phyloP scores from a whole-genome alignment of 2,329 filamentous ascomycete species.

The Graphium sp. region DNA sequence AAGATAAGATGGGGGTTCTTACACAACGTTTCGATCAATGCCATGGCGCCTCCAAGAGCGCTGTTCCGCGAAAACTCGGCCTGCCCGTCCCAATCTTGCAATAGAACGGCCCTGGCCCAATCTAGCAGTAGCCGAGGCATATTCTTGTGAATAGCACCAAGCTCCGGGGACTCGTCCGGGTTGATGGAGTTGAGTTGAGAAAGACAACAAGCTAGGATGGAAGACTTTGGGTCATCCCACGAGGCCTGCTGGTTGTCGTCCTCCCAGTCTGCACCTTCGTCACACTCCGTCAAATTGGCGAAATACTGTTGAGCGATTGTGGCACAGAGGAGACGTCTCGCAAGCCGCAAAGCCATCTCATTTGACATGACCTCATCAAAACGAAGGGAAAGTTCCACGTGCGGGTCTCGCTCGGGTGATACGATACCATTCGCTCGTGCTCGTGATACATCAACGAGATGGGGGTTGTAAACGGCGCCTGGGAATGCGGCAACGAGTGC shows the following conservation, averaged over 20 bases:
- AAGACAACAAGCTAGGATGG: constrained; percentile 30
- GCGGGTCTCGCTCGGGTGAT: too few species aligned
- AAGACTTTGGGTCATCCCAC: too few species aligned
- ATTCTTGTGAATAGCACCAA: constrained; percentile 3
- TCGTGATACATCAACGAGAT: constrained; percentile 42
- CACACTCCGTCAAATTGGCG: constrained; percentile 21
- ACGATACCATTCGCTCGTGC: constrained; percentile 36
- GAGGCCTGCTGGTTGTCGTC: too few species aligned
- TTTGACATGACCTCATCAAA: constrained; percentile 49
- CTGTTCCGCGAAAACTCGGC: constrained; percentile 53
- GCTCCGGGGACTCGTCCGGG: constrained; percentile 12
- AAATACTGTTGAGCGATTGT: constrained; percentile 35
- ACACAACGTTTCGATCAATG: constrained; percentile 58
- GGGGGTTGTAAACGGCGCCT: constrained; percentile 24
- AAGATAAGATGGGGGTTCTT: constrained; percentile 17
- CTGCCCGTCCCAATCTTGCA: constrained; percentile 67
- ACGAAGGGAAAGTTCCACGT: constrained; percentile 33
- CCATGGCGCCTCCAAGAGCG: constrained; percentile 60
- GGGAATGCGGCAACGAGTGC: constrained; percentile 43
- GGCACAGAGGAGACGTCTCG: constrained; percentile 38
- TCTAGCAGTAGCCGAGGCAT: constrained; percentile 33
- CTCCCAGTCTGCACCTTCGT: constrained; percentile 15
- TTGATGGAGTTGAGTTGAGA: constrained; percentile 35
- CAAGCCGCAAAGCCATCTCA: constrained; percentile 40
- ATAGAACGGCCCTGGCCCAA: constrained; percentile 58